A percentile compares a stretch with the other conserved stretches of the same genome.
Evolutionary conservation across 306 rosid genomes (phyloP).

Genomic region (Rubus idaeus): DNA sequence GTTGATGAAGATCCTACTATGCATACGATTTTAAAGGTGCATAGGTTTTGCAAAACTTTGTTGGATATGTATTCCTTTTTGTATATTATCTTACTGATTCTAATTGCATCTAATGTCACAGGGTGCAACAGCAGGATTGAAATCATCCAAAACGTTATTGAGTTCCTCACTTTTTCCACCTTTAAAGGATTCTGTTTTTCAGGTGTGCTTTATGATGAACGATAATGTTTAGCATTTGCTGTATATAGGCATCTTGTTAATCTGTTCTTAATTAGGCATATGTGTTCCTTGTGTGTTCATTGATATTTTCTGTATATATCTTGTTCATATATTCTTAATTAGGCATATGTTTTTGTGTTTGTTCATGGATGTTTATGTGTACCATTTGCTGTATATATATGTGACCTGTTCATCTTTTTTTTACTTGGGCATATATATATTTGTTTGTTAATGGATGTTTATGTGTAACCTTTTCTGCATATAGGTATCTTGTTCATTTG

Average conservation of each 20-base stretch:
- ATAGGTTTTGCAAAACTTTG: conserved; percentile 17
- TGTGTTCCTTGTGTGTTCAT: background rate
- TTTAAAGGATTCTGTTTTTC: conserved; percentile 57
- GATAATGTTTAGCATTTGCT: background rate
- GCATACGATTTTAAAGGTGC: conserved; percentile 60
- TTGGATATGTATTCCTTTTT: background rate
- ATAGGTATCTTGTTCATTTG: background rate
- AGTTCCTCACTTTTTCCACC: conserved; percentile 57
- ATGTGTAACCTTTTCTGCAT: background rate
- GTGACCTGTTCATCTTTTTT: background rate
- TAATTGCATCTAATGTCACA: conserved; percentile 37
- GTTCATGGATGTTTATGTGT: background rate
- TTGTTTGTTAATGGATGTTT: background rate
- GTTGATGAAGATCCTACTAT: conserved; percentile 44
- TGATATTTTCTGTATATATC: background rate
- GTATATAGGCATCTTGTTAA: background rate
- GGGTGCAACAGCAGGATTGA: conserved; percentile 57
- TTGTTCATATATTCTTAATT: background rate
- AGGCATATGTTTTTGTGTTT: background rate
- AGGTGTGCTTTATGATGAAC: conserved; percentile 49
- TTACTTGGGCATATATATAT: background rate
- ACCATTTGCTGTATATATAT: background rate
- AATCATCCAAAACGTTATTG: conserved; percentile 38
- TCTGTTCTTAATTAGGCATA: background rate
- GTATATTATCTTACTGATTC: conserved; percentile 1